phyloP scores from a whole-genome alignment of 805 yeast genomes.

The Starmerella apicola region DNA sequence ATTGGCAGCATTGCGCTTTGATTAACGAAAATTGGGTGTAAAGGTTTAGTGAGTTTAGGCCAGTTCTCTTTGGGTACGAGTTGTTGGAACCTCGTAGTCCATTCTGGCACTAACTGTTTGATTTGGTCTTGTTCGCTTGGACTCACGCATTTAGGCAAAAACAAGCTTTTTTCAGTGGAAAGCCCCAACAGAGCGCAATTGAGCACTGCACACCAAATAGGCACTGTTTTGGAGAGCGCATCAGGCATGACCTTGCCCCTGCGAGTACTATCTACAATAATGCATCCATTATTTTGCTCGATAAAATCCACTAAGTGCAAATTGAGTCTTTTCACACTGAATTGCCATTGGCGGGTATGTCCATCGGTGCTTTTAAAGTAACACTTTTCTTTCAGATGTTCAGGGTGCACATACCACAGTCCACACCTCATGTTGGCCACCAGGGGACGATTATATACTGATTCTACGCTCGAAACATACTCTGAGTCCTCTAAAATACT shows the following conservation, averaged over 20 bases:
- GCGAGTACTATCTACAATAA: slow-evolving; percentile 73
- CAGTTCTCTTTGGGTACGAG: slow-evolving; percentile 31
- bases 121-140: slow-evolving; percentile 46
- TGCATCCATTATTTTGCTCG: slow-evolving; percentile 30
- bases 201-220: slow-evolving; percentile 81
- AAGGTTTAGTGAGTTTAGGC: slow-evolving; percentile 33
- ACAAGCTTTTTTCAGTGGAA: slow-evolving; percentile 24
- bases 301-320: slow-evolving; percentile 51
- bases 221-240: slow-evolving; percentile 73
- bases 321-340: slow-evolving; percentile 61
- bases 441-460: slow-evolving; percentile 27
- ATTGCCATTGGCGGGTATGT: slow-evolving; percentile 69
- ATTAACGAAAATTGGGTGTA: slow-evolving; percentile 59
- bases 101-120: slow-evolving; percentile 33
- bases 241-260: slow-evolving; percentile 80
- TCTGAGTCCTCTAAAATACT: slow-evolving; percentile 56
- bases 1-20: slow-evolving; percentile 37
- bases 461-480: slow-evolving; percentile 36
- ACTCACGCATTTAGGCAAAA: slow-evolving; percentile 40
- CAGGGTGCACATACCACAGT: slow-evolving; percentile 60
- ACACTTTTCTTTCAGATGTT: slow-evolving; percentile 33
- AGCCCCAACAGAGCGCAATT: slow-evolving; percentile 40
- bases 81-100: slow-evolving; percentile 35
- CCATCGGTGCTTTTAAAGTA: slow-evolving; percentile 92
- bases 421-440: slow-evolving; percentile 80